Conservation (phyloP, 768 basidiomycete genomes). For the Panaeolus papilionaceus region DNA sequence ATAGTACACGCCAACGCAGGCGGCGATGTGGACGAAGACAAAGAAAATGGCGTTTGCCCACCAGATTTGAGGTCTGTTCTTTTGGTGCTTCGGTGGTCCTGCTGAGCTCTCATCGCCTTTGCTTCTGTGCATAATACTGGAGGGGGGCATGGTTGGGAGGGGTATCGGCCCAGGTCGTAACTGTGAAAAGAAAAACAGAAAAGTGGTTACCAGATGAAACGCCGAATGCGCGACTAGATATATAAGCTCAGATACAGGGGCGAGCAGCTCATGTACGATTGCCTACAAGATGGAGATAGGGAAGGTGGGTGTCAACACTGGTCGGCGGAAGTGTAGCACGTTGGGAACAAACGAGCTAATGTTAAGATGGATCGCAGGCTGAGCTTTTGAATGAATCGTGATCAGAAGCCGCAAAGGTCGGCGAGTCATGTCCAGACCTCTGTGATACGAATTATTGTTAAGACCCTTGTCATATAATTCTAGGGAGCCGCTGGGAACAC, state of each 20-base stretch:
- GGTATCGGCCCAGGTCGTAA: background rate
- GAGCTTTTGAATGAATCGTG: background rate
- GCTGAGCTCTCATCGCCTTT: background rate
- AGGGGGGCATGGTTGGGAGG: background rate
- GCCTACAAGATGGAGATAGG: background rate
- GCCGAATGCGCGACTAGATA: background rate
- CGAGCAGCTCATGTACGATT: background rate
- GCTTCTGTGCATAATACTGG: background rate
- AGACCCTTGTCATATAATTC: background rate
- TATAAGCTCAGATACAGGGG: background rate
- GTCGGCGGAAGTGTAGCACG: background rate
- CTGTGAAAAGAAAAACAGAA: background rate
- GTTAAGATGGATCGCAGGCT: background rate
- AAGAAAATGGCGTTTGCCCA: constrained; percentile 70
- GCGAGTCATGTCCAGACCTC: background rate
- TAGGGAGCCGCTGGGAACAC: background rate
- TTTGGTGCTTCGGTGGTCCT: background rate
- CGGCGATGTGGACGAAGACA: constrained; percentile 60
- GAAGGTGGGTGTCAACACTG: background rate
- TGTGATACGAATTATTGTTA: background rate
- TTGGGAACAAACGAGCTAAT: background rate
- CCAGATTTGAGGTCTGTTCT: constrained; percentile 51
- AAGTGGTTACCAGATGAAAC: too few relatives aligned
- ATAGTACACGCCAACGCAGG: constrained; percentile 55
- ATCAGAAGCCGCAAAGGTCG: constrained; percentile 2